phyloP scores from a whole-genome alignment of 352 stramenopile genomes.

The Phytophthora crassamura region DNA sequence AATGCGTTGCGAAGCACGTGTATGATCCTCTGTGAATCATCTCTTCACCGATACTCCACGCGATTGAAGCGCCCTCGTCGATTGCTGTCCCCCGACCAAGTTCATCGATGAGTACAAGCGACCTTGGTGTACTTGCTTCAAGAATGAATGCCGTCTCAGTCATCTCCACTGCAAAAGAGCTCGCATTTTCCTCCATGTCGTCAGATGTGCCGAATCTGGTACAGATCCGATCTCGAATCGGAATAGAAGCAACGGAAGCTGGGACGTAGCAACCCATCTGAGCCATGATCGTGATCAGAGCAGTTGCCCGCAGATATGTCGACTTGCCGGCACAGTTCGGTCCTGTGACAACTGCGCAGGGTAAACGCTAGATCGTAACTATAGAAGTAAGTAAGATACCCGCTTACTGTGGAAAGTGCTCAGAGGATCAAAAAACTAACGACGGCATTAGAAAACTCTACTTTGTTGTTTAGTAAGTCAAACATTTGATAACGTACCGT shows the following conservation, averaged over 20 bases:
- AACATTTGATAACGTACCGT: constrained; percentile 45
- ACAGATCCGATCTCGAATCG: constrained; percentile 89
- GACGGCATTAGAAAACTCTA: not conserved
- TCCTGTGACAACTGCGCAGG: constrained; percentile 81
- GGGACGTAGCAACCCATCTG: constrained; percentile 94
- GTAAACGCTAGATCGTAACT: constrained; percentile 17
- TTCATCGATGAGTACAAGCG: constrained; percentile 92
- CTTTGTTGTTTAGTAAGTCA: not conserved
- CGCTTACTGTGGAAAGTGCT: constrained; percentile 75
- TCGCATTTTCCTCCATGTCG: constrained; percentile 94
- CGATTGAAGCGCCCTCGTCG: constrained; percentile 88
- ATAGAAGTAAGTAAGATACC: not conserved
- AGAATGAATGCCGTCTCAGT: constrained; percentile 89
- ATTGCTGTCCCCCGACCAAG: constrained; percentile 91
- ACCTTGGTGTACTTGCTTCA: constrained; percentile 68
- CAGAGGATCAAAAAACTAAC: constrained; percentile 75
- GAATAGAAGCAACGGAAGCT: constrained; percentile 79
- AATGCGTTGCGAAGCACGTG: constrained; percentile 93
- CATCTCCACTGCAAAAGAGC: constrained; percentile 94
- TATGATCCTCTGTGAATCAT: constrained; percentile 74
- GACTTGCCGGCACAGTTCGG: constrained; percentile 93
- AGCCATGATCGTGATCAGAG: constrained; percentile 90
- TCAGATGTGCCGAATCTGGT: constrained; percentile 93
- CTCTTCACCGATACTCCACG: constrained; percentile 89
- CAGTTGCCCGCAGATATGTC: constrained; percentile 86